Evolutionary conservation across 345 rosid species (phyloP), one percentile per base, ranked within the genome.

Genomic region (Noccaea caerulescens): DNA sequence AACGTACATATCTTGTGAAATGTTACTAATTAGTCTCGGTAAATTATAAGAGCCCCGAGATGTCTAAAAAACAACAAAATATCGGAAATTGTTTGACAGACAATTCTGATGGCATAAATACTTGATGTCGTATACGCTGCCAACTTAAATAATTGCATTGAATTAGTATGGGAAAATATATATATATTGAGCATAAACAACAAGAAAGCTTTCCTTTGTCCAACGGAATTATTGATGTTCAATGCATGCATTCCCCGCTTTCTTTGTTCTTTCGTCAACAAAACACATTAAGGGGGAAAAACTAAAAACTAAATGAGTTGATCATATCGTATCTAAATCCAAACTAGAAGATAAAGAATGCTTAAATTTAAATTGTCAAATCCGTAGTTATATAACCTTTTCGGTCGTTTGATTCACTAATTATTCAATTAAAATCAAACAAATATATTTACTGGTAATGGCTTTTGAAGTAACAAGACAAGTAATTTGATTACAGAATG

Each of bases 181-280:
- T 20, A 20, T 20, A 37, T 12, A 7, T 18, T 58, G 7, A 33
- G 66, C 53, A 51, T 13, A 42, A 57, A 70, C 59, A 69, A 68
- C 59, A 62, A 76, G 43, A 76, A 71, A 49, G 60, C 79, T 76
- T 76, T 43, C 71, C 71, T 64, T 49, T 50, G 66, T 69, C 76
- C 71, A 64, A 71, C 62, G 75, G 55, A 69, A 63, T 50, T 63
- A 70, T 76, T 69, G 61, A 63, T 64, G 72, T 70, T 63, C 71
- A 50, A 30, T 69, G 61, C 47, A 30, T 69, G 61, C 47, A 63
- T 56, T 63, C 12, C 54, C 8, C 68, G 42, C 54, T 27, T 13
- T 50, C 32, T 52, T 14, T 51, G 10, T 59, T 53, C 34, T 54
- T 34, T 45, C 47, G 10, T 64, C 63, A 34, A 38, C 30, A 52